Evolutionary conservation across 208 protist species (phyloP).

Genomic region (Wallacemonas sp.): DNA sequence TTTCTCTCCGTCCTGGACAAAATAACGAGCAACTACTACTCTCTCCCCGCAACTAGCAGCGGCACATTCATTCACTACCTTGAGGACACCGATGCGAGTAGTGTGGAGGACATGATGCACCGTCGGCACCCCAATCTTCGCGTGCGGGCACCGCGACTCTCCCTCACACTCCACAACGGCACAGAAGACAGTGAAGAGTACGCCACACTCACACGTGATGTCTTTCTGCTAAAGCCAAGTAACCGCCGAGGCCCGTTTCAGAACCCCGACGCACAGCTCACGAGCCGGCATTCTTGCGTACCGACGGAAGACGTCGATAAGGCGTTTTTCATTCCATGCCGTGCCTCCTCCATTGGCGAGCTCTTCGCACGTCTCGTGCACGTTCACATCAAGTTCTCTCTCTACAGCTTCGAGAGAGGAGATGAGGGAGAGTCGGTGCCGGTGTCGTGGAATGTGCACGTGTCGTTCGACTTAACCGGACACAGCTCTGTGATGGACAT

Average conservation of each 20-base stretch:
- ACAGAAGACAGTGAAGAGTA: slow-evolving; percentile 25
- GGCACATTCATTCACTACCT: slow-evolving; percentile 67
- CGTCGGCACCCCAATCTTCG: slow-evolving; percentile 16
- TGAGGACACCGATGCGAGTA: slow-evolving; percentile 1
- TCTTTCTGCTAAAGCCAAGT: slow-evolving; percentile 23
- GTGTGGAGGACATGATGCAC: slow-evolving; percentile 10
- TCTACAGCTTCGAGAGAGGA: slow-evolving; percentile 32
- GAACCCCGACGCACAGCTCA: slow-evolving; percentile 20
- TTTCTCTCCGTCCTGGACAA: slow-evolving; percentile 37
- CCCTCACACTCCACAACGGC: slow-evolving; percentile 36
- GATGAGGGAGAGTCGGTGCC: slow-evolving; percentile 18
- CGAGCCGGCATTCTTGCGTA: slow-evolving; percentile 29
- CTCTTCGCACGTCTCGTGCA: slow-evolving; percentile 38
- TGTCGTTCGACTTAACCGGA: slow-evolving; percentile 41
- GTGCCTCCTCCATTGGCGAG: slow-evolving; percentile 30
- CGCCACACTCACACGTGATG: slow-evolving; percentile 16
- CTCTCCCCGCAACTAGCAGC: slow-evolving; percentile 28
- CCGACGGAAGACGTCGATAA: slow-evolving; percentile 27
- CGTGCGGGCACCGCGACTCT: slow-evolving; percentile 16
- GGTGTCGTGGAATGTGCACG: slow-evolving; percentile 36
- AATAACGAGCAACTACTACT: slow-evolving; percentile 45
- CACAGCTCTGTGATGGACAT: slow-evolving; percentile 52
- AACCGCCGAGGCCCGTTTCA: slow-evolving; percentile 34
- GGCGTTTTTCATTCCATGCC: slow-evolving; percentile 39
- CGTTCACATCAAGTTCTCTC: slow-evolving; percentile 35